A percentile compares a stretch with the other conserved stretches of the same genome.
phyloP scores from a whole-genome alignment of 139 green algal genomes.

The Tetradesmus lagerheimii region DNA sequence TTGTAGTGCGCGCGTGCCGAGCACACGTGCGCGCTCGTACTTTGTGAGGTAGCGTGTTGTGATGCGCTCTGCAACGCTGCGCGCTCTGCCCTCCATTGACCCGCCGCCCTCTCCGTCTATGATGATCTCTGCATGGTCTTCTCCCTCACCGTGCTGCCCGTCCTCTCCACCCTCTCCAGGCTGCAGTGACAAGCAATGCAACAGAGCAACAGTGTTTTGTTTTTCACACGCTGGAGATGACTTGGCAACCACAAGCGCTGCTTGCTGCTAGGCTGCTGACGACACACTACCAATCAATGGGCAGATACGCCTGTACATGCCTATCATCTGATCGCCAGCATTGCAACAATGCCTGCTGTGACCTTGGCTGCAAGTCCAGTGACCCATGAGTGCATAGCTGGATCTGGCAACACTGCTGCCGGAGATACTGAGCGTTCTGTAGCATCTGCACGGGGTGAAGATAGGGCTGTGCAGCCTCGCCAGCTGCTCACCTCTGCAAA shows the following conservation, averaged over 20 bases:
- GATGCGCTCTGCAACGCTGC: constrained; percentile 65
- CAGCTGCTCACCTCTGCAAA: neutral
- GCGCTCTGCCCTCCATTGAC: neutral
- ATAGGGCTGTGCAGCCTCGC: neutral
- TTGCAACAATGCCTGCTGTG: too few species aligned
- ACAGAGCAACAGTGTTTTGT: neutral
- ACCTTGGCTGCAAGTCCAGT: too few species aligned
- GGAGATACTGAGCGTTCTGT: too few species aligned
- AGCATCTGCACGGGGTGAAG: too few species aligned
- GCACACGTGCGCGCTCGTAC: constrained; percentile 94
- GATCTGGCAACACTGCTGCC: too few species aligned
- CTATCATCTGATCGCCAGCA: too few species aligned
- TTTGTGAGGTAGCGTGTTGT: constrained; percentile 99
- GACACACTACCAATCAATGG: too few species aligned
- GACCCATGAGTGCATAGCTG: too few species aligned
- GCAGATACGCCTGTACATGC: too few species aligned
- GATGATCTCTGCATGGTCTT: constrained; percentile 9
- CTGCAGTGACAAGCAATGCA: neutral
- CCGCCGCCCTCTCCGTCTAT: neutral
- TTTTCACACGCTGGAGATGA: too few species aligned
- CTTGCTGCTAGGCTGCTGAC: too few species aligned
- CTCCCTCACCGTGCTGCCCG: neutral
- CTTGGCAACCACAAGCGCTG: too few species aligned
- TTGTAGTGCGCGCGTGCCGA: constrained; percentile 96
- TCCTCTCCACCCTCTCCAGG: neutral